These are phyloP conservation scores for Fusarium tjaetaba DNA, from an alignment of 2,329 filamentous ascomycete genomes.

Conservation along the genomic window DNA sequence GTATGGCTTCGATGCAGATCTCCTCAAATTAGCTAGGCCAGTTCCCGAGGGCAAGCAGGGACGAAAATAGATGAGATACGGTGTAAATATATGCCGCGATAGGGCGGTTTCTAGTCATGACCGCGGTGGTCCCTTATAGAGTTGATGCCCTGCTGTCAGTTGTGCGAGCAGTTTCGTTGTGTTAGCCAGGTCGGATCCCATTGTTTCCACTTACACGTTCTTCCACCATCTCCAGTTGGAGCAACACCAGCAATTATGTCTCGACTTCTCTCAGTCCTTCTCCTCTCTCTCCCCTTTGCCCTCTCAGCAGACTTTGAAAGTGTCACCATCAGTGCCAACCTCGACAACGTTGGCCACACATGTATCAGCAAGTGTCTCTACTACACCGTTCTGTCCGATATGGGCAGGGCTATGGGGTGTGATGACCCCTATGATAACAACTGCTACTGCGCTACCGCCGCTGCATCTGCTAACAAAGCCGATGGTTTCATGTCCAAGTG, in stretches of 20 bases:
- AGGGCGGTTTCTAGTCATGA: background rate
- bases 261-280: conserved; percentile 2
- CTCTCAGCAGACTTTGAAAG: conserved; percentile 20
- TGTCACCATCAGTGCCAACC: conserved; percentile 30
- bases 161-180: background rate
- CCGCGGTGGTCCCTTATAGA: conserved; percentile 10
- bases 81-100: conserved; percentile 11
- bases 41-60: background rate
- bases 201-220: background rate
- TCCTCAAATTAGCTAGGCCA: conserved; percentile 9
- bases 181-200: background rate
- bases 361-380: conserved; percentile 40
- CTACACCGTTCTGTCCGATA: conserved; percentile 21
- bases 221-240: background rate
- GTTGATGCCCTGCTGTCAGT: background rate
- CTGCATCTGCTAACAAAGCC: conserved; percentile 32
- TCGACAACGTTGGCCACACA: conserved; percentile 21
- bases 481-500: conserved; percentile 37
- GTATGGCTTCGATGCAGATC: conserved; percentile 1
- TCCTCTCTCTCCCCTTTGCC: background rate
- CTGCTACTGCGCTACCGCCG: conserved; percentile 42
- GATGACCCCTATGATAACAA: conserved; percentile 39
- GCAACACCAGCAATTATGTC: conserved; percentile 15
- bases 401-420: conserved; percentile 39
- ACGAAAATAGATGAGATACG: background rate